Base-by-base conservation (phyloP, 331 rosid species). In the Malus hybrid region DNA sequence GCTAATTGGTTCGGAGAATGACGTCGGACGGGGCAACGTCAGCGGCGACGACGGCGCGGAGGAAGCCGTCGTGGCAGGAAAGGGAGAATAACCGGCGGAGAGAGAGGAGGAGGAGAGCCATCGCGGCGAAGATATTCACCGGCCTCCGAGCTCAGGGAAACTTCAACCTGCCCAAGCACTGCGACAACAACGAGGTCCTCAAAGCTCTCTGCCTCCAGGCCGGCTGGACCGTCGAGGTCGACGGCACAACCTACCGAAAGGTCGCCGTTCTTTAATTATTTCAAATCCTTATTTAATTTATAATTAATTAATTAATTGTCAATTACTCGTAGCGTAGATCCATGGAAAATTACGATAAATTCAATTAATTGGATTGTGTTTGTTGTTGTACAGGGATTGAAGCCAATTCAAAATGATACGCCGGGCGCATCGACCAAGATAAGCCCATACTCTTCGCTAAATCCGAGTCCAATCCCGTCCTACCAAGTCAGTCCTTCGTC, bases 1-100 rank as follows among this genome's bases (percentile, higher is more conserved):
- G 20, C 6, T 53, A 2, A 13, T 42, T 68, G n/a, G 62, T 78
- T 48, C 75, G 82, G 77, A 69, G 74, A 75, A 90, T 88, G 96
- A 80, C 90, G 76, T 90, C 93, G 9, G 94, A 90, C 44, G 96
- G 91, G 22, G 97, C 91, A 13, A 87, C 93, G 11, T 93, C 96
- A 26, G 84, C 83, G 72, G 68, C 88, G 32, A 73, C 66, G 34
- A 75, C 24, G 11, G 64, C 82, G 11, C 61, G 96, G 70, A 75
- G 96, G 72, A 92, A 92, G 80, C 96, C 96, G 58, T 90, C 97
- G 44, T 90, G 96, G 97, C 87, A 94, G 87, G 97, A 93, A 79
- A 90, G 94, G 34, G 97, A 90, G 90, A 93, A 92, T 79, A 92
- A 92, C 77, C 50, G 91, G 82, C 84, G 91, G 81, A 84, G 96